Percentiles rank a stretch among this genome's conserved stretches.
These are phyloP conservation scores for Saccharomycopsis selenospora DNA, from an alignment of 805 yeast genomes.

Conservation along the genomic window DNA sequence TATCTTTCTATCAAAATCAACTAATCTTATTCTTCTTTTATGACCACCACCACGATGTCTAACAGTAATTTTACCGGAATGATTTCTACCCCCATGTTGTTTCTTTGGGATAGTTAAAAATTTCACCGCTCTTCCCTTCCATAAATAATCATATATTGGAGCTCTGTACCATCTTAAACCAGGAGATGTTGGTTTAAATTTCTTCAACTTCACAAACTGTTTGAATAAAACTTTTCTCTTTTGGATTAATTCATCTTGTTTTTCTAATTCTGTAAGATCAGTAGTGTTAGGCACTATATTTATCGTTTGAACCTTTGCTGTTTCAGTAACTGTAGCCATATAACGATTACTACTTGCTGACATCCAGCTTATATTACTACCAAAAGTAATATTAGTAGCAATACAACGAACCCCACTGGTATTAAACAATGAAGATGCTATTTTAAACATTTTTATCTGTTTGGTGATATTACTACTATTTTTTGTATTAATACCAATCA, in stretches of 20 bases:
- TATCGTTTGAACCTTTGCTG: conserved; percentile 19
- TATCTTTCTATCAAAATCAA: conserved; percentile 63
- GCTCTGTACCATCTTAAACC: conserved; percentile 82
- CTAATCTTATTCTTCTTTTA: conserved; percentile 74
- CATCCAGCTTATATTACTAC: too few species aligned
- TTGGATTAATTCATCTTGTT: conserved; percentile 63
- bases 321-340: neutral
- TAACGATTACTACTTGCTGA: too few species aligned
- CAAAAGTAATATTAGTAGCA: too few species aligned
- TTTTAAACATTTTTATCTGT: neutral
- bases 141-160: conserved; percentile 80
- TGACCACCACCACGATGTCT: conserved; percentile 98
- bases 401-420: neutral
- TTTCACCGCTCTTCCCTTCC: conserved; percentile 75
- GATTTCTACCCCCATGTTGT: conserved; percentile 81
- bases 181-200: conserved; percentile 75
- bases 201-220: conserved; percentile 63
- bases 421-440: neutral
- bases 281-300: conserved; percentile 37
- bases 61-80: conserved; percentile 79
- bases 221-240: conserved; percentile 68
- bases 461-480: too few species aligned
- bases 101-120: conserved; percentile 63
- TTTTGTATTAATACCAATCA: too few species aligned
- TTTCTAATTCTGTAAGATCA: conserved; percentile 66